Evolutionary conservation across 306 rosid species (phyloP).

Genomic region (Senna tora): DNA sequence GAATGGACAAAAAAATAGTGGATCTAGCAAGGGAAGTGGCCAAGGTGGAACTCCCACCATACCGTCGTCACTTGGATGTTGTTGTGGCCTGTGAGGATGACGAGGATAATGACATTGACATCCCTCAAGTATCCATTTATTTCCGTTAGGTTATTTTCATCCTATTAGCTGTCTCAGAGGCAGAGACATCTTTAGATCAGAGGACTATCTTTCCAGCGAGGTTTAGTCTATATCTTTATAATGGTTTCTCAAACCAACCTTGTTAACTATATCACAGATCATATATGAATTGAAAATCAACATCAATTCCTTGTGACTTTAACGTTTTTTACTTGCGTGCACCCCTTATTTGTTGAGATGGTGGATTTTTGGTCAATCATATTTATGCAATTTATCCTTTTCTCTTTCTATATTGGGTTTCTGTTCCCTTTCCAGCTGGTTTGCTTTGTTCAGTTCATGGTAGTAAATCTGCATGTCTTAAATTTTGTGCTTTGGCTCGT

Average conservation of each 20-base stretch:
- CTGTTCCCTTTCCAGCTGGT: too few species aligned
- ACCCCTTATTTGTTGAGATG: slow-evolving; percentile 7
- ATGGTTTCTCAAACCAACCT: too few species aligned
- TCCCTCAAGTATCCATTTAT: slow-evolving; percentile 85
- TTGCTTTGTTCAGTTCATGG: too few species aligned
- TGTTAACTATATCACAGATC: too few species aligned
- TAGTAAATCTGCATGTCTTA: too few species aligned
- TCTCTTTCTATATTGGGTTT: too few species aligned
- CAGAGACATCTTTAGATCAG: slow-evolving; percentile 38
- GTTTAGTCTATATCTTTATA: slow-evolving; percentile 20
- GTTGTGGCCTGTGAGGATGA: slow-evolving; percentile 98
- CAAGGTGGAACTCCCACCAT: slow-evolving; percentile 66
- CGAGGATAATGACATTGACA: slow-evolving; percentile 85
- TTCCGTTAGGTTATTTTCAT: slow-evolving; percentile 63
- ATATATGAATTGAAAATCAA: slow-evolving; percentile 33
- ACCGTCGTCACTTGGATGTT: slow-evolving; percentile 79
- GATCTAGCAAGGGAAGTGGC: slow-evolving; percentile 89
- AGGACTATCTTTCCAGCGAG: slow-evolving; percentile 32
- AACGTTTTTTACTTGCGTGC: slow-evolving; percentile 20
- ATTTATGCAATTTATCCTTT: not conserved
- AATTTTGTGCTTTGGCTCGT: too few species aligned
- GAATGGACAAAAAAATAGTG: slow-evolving; percentile 77
- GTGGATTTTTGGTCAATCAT: not conserved
- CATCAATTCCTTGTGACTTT: slow-evolving; percentile 14
- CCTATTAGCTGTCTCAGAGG: slow-evolving; percentile 30